Evolutionary conservation across 2,329 filamentous ascomycete species (phyloP).

Genomic region (Epichloe uncinata): DNA sequence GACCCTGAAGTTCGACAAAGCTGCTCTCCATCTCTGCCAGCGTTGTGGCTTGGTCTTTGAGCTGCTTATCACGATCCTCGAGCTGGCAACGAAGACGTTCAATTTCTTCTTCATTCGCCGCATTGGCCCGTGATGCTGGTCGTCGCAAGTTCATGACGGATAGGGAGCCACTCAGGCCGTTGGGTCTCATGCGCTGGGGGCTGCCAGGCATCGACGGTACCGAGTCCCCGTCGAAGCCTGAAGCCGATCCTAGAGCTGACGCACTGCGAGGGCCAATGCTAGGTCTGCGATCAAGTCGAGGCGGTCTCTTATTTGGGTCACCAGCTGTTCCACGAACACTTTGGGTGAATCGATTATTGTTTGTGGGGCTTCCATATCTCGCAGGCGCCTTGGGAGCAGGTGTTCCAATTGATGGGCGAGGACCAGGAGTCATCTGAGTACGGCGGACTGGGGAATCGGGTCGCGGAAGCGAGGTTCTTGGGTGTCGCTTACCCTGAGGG

Average conservation of each 20-base stretch:
- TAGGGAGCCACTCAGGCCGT: constrained; percentile 39
- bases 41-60: constrained; percentile 76
- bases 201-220: constrained; percentile 30
- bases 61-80: constrained; percentile 70
- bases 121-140: constrained; percentile 39
- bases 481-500: constrained; percentile 51
- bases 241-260: constrained; percentile 42
- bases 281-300: constrained; percentile 34
- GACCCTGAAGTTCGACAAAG: constrained; percentile 58
- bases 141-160: constrained; percentile 42
- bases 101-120: constrained; percentile 54
- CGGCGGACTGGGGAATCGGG: constrained; percentile 76
- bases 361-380: constrained; percentile 31
- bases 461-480: constrained; percentile 67
- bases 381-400: constrained; percentile 20
- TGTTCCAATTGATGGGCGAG: constrained; percentile 41
- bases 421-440: constrained; percentile 47
- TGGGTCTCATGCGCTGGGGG: constrained; percentile 37
- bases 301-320: constrained; percentile 45
- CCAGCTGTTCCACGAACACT: constrained; percentile 48
- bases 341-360: constrained; percentile 40
- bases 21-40: constrained; percentile 84
- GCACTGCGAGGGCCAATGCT: constrained; percentile 44
- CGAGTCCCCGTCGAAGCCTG: constrained; percentile 43
- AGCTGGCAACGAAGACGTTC: constrained; percentile 60